phyloP scores from a whole-genome alignment of 495 filamentous ascomycete genomes.

The Bathelium albidoporum region DNA sequence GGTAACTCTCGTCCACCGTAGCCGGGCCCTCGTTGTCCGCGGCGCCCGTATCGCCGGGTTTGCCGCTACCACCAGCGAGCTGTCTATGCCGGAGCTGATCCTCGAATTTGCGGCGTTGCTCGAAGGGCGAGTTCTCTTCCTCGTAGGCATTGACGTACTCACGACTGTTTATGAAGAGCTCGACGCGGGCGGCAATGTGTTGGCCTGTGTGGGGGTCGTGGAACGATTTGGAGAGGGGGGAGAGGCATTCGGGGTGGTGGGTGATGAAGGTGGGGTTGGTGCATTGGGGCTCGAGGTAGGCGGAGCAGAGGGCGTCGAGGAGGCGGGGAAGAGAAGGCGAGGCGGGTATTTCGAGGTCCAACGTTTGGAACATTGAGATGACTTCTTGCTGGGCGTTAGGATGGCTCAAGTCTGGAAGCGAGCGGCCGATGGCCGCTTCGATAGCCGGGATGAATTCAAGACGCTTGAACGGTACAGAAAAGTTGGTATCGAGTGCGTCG shows the following conservation, averaged over 20 bases:
- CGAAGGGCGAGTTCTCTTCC: slow-evolving; percentile 89
- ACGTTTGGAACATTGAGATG: slow-evolving; percentile 44
- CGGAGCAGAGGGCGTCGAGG: slow-evolving; percentile 68
- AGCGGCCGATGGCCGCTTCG: slow-evolving; percentile 42
- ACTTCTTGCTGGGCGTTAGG: slow-evolving; percentile 47
- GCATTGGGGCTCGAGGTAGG: slow-evolving; percentile 66
- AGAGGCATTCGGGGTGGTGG: slow-evolving; percentile 83
- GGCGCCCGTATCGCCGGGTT: background rate
- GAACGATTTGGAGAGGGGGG: slow-evolving; percentile 85
- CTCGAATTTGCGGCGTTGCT: slow-evolving; percentile 75
- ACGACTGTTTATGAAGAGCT: slow-evolving; percentile 70
- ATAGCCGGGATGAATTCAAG: slow-evolving; percentile 78
- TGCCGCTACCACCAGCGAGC: background rate
- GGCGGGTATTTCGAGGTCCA: slow-evolving; percentile 42
- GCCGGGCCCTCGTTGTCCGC: slow-evolving; percentile 22
- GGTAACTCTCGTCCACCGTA: slow-evolving; percentile 69
- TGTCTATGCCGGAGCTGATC: slow-evolving; percentile 41
- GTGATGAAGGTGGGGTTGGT: slow-evolving; percentile 74
- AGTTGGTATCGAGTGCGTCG: slow-evolving; percentile 42
- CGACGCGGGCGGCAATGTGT: slow-evolving; percentile 64
- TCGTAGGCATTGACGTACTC: slow-evolving; percentile 95
- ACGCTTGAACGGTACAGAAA: slow-evolving; percentile 50
- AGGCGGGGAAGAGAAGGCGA: slow-evolving; percentile 63
- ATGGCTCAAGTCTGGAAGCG: slow-evolving; percentile 56
- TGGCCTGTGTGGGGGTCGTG: slow-evolving; percentile 51